These are phyloP conservation scores for Sporisorium iseilematis-ciliati DNA, from an alignment of 1,284 basidiomycete genomes.

Conservation along the genomic window DNA sequence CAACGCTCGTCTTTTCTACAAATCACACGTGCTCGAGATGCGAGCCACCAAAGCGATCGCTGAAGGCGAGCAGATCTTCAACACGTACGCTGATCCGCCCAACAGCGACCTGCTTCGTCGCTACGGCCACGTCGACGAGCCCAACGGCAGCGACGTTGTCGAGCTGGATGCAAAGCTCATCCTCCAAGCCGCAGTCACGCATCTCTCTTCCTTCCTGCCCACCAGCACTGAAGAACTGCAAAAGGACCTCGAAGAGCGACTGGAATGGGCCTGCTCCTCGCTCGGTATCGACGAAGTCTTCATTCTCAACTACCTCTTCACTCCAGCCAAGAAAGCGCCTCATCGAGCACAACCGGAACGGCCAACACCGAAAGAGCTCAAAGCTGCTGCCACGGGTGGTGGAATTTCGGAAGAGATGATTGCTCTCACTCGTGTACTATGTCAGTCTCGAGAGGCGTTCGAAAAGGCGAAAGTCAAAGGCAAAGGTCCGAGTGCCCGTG, in stretches of 20 bases:
- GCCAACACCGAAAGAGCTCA: conserved; percentile 40
- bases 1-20: conserved; percentile 81
- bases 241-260: conserved; percentile 39
- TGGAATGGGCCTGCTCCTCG: conserved; percentile 60
- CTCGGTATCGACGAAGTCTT: conserved; percentile 64
- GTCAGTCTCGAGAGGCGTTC: conserved; percentile 77
- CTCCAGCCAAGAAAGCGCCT: conserved; percentile 44
- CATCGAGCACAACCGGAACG: conserved; percentile 44
- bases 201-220: conserved; percentile 14
- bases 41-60: conserved; percentile 81
- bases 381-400: conserved; percentile 71
- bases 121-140: conserved; percentile 92
- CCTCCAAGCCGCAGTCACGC: conserved; percentile 71
- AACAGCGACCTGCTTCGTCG: conserved; percentile 93
- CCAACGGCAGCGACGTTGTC: conserved; percentile 88
- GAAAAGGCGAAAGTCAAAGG: conserved; percentile 76
- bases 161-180: conserved; percentile 86
- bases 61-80: conserved; percentile 87
- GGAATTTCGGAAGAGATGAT: conserved; percentile 77
- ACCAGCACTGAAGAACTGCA: conserved; percentile 14
- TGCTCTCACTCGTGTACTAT: conserved; percentile 79
- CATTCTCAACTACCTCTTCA: conserved; percentile 61
- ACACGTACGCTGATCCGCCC: conserved; percentile 94
- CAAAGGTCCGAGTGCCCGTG: conserved; percentile 82
- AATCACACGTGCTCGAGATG: conserved; percentile 81